Evolutionary conservation across 345 rosid species (phyloP).

Genomic region (Garcia nutans): DNA sequence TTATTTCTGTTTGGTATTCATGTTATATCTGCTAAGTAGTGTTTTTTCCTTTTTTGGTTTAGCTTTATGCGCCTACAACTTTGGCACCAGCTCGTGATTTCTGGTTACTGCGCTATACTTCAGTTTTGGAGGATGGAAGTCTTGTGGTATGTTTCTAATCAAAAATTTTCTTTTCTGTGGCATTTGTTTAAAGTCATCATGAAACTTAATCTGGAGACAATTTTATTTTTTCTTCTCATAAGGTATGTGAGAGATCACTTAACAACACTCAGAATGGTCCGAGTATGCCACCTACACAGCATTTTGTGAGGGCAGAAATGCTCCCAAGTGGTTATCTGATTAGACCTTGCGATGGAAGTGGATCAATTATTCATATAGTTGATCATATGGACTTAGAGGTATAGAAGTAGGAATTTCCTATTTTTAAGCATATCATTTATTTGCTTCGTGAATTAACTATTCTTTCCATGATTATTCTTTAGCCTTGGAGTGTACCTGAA

Average conservation of each 20-base stretch:
- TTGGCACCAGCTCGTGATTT: slow-evolving; percentile 99
- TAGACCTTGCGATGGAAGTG: slow-evolving; percentile 98
- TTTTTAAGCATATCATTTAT: not conserved
- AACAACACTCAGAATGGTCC: slow-evolving; percentile 96
- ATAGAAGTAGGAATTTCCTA: slow-evolving; percentile 1
- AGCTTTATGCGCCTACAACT: slow-evolving; percentile 99
- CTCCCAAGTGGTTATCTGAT: slow-evolving; percentile 95
- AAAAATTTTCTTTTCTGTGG: not conserved
- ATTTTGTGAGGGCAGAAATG: slow-evolving; percentile 98
- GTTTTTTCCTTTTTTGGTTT: slow-evolving; percentile 12
- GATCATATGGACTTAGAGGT: slow-evolving; percentile 99
- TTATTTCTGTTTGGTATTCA: not conserved
- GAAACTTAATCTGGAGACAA: not conserved
- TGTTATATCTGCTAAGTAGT: not conserved
- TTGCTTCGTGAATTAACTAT: not conserved
- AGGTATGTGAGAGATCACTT: slow-evolving; percentile 98
- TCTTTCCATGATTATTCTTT: not conserved
- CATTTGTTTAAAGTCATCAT: not conserved
- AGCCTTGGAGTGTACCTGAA: slow-evolving; percentile 99
- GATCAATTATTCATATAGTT: slow-evolving; percentile 92
- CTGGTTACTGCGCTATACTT: slow-evolving; percentile 95
- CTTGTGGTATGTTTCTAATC: slow-evolving; percentile 64
- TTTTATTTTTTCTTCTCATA: not conserved
- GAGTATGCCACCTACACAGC: slow-evolving; percentile 89
- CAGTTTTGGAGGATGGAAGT: slow-evolving; percentile 98